These are phyloP conservation scores for Oryza officinalis DNA, from an alignment of 176 grass and related monocot genomes.

Conservation along the genomic window DNA sequence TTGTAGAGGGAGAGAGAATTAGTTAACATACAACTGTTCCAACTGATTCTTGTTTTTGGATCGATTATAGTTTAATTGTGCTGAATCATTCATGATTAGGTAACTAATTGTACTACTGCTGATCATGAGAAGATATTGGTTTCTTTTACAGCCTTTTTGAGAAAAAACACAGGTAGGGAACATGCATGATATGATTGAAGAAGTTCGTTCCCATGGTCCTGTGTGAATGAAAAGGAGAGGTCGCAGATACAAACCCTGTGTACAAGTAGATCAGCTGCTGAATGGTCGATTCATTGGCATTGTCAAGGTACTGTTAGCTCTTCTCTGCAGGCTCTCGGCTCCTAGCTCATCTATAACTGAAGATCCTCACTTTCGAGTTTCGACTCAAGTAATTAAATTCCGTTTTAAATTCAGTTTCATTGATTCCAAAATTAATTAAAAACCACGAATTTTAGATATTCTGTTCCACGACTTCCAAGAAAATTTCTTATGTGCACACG, in stretches of 20 bases:
- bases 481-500: no score
- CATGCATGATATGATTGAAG: not conserved
- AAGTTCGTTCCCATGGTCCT: not conserved
- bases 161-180: not conserved
- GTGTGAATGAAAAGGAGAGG: not conserved
- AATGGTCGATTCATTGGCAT: not conserved
- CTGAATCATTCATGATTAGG: constrained; percentile 1
- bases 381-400: not conserved
- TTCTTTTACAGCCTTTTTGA: not conserved
- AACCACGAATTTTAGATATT: no score
- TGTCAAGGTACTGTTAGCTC: not conserved
- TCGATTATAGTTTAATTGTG: not conserved
- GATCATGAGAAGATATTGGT: not conserved
- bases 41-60: constrained; percentile 1
- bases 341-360: not conserved
- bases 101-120: not conserved
- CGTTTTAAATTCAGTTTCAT: no score
- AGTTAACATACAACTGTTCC: not conserved
- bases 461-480: no score
- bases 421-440: no score
- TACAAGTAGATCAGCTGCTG: not conserved
- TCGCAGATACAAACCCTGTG: not conserved
- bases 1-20: not conserved
- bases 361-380: not conserved
- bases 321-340: not conserved